These are phyloP conservation scores for Penstemon davidsonii DNA, from an alignment of 257 asterid genomes.

Conservation along the genomic window DNA sequence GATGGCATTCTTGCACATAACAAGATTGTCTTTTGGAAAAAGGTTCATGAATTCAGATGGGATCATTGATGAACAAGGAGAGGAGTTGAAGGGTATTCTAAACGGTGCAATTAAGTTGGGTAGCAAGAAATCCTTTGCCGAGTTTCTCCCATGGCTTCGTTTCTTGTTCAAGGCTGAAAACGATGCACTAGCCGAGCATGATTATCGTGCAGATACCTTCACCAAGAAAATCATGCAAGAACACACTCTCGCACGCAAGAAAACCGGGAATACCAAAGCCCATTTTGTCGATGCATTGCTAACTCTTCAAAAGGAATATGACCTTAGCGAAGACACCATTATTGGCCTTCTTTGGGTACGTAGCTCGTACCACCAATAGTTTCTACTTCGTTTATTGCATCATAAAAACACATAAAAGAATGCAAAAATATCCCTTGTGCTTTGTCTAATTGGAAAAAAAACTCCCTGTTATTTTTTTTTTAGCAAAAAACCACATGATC, in stretches of 20 bases:
- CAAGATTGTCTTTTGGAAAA: conserved; percentile 77
- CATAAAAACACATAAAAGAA: too few relatives aligned
- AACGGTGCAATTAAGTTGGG: conserved; percentile 52
- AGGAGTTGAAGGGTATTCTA: conserved; percentile 67
- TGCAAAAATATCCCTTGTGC: too few relatives aligned
- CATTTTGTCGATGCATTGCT: conserved; percentile 83
- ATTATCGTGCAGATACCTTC: conserved; percentile 44
- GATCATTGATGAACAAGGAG: conserved; percentile 58
- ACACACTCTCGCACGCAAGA: conserved; percentile 61
- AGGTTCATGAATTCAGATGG: conserved; percentile 66
- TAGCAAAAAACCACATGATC: too few relatives aligned
- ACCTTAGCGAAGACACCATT: conserved; percentile 65
- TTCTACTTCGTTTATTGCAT: neutral
- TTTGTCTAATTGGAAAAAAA: too few relatives aligned
- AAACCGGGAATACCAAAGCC: conserved; percentile 65
- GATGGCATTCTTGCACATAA: conserved; percentile 83
- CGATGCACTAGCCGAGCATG: conserved; percentile 48
- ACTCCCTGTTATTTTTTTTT: too few relatives aligned
- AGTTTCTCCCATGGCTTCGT: conserved; percentile 59
- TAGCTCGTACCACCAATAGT: neutral
- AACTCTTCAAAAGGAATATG: conserved; percentile 69
- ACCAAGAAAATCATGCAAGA: conserved; percentile 80
- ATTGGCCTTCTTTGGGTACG: conserved; percentile 82
- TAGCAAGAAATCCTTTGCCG: conserved; percentile 53
- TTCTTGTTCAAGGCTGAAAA: conserved; percentile 56